Evolutionary conservation across 169 alveolate species (phyloP), one percentile per base, ranked within the genome.

Genomic region (Plasmodium coatneyi): DNA sequence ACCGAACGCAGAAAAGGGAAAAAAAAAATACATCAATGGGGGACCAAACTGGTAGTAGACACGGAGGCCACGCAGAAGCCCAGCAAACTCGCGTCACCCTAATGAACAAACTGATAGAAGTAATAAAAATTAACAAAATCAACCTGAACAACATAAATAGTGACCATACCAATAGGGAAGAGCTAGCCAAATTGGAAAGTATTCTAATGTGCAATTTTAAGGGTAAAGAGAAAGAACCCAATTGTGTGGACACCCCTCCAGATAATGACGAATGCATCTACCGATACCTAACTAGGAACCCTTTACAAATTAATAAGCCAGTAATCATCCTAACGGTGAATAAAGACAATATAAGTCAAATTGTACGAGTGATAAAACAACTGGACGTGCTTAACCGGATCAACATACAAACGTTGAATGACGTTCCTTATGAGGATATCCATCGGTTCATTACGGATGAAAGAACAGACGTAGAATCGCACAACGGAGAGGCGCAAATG

Each of bases 261-360:
- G 71, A 87, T 10, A 54, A 30, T 25, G 32, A 49, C 10, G 93
- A 87, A 25, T 52, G 41, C 46, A 87, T 80, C 19, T 87, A 87
- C 82, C n/a, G 93, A 1, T 87, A 87, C 56, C 52, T 87, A 87
- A 87, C 76, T 0, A 25, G 71, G 32, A 87, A 87, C 54, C 93
- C 93, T 0, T 56, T 87, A 39, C 93, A 87, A 87, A 79, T 87
- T 56, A 87, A 87, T 43, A 87, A 87, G 71, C 32, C 93, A 1
- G 72, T 91, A 12, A 92, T 96, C 10, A 89, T 96, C n/a, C 82
- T 96, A 10, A 96, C 96, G 25, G 95, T 96, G 10, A 95, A 95
- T 49, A 96, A 95, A 86, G 97, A 96, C 66, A 82, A 95, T 52
- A 95, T 95, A 36, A 79, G 95, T 46, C 97, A 96, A 79, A 95